Evolutionary conservation across 805 yeast species (phyloP), one percentile per base, ranked within the genome.

Genomic region (Wickerhamiella brachini): DNA sequence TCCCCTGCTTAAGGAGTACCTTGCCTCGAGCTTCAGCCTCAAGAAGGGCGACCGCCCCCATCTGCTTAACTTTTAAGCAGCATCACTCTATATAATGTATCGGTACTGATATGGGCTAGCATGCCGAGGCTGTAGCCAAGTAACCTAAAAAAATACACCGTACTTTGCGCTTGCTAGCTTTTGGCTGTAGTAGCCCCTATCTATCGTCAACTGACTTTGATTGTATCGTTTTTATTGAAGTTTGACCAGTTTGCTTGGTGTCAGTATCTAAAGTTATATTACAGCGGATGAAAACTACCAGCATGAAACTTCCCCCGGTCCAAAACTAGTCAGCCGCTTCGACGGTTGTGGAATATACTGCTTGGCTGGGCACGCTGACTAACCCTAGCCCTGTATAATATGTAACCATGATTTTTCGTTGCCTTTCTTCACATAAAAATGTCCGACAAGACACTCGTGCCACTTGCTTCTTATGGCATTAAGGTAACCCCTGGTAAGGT

Each of bases 41-140:
- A 89, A 87, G 85, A 81, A 79, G 76, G 97, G 97, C 75, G 98
- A 90, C 81, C 87, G 78, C 75, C 98, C 97, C 69, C 97, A 90
- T 76, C 81, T 85, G 72, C 85, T 93, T 83, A 87, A 85, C 80
- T 90, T 93, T 76, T 90, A 88, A 83, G 49, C 43, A 42, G 22
- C 21, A 38, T 18, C 34, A 4, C 22, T 20, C 22, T 41, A 41
- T 41, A 41, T 41, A 41, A 41, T 41, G 41, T 37, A 37, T 37
- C 41, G 41, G 41, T 37, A 37, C 41, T 37, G 41, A 37, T 17
- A 37, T n/a, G 41, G 20, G 41, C 41, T 13, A 13, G 13, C 41
- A 37, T 37, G 41, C 20, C 41, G 18, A 37, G 41, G 41, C 41
- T 37, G 41, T 37, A 37, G 41, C 41, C 41, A 37, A 37, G 20